Base-by-base conservation (phyloP, 2,329 filamentous ascomycete genomes). In the Curvularia verruculosa region DNA sequence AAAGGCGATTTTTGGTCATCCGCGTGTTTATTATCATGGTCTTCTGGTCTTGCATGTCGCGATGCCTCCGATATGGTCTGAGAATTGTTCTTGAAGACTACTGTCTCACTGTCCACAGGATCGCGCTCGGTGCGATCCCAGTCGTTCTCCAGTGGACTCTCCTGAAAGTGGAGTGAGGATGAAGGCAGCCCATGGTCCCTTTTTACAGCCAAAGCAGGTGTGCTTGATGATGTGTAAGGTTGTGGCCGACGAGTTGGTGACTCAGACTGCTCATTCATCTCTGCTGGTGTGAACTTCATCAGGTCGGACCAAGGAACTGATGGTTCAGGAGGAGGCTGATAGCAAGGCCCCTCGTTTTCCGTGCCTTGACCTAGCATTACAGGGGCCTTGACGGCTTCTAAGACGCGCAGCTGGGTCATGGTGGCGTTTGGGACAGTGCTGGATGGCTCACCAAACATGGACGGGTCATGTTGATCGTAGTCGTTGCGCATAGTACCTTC, bases 361-460 rank as follows among this genome's bases (percentile, higher is more conserved):
- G 54, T 31, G 4, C 66, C 64, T 29, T 74, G 47, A 15, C 66
- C 70, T 15, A 70, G 59, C 28, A 70, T 69, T 6, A 28, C 59
- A 28, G 72, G 68, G 21, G 61, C 66, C 44, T 63, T 56, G 18
- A 75, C 71, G 34, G 71, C 69, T 34, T 77, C 75, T 24, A 80
- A 49, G 48, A 81, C 60, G n/a, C 71, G 68, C 59, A 77, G 71
- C 58, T 79, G 76, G 18, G 75, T 78, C 10, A 75, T 71, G 29
- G 75, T 77, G 31, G 74, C 77, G 56, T 79, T 77, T 3, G 75
- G 75, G 13, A 79, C 62, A 0, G 79, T 81, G 56, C 75, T 80
- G 13, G 78, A 79, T 37, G 70, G 68, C 28, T 78, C 75, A 45
- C 67, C 70, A 55, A 80, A 81, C 70, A 79, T 69, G 34, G 67